Evolutionary conservation across 805 yeast genomes (phyloP), one percentile per base, ranked within the genome.

Genomic region (Candida vartiovaarae): DNA sequence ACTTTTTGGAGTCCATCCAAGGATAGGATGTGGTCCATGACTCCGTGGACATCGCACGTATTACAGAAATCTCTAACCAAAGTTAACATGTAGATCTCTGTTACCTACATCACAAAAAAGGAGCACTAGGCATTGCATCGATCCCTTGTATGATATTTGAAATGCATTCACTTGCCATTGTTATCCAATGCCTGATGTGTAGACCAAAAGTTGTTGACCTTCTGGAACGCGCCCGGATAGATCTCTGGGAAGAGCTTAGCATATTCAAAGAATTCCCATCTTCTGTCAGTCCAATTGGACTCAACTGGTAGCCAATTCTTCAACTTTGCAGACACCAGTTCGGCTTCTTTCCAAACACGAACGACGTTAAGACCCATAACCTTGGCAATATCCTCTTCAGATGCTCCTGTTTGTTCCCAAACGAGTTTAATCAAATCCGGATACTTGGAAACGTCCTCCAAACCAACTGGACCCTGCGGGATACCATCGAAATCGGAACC

Each of bases 401-500:
- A 54, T 2, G 78, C 78, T 29, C 64, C 64, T 5, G 59, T 52
- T 8, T 48, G 55, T 39, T 59, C 55, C 62, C 61, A 56, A 15
- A 62, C 52, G 32, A 49, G 56, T 43, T 63, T 65, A 28, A 75
- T 53, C 40, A 75, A 55, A 34, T 71, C 76, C 0, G 80, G 80
- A 49, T 75, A 75, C 51, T 74, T 75, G 9, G 78, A 72, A 1
- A 73, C 78, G 50, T 75, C 78, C 52, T 75, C 78, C n/a, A 75
- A 55, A 0, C 78, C 80, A 15, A 46, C 52, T 5, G 80, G 79
- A 4, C 71, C 75, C 5, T 44, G 54, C 20, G 72, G 71, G 41
- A 74, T 74, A 10, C 79, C 80, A 52, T 75, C 80, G 49, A 73
- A 74, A 54, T 75, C 80, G 4, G 72, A 65, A 1, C 80, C 80